phyloP scores from a whole-genome alignment of 2,329 filamentous ascomycete species.

The Alternaria novae-zelandiae region DNA sequence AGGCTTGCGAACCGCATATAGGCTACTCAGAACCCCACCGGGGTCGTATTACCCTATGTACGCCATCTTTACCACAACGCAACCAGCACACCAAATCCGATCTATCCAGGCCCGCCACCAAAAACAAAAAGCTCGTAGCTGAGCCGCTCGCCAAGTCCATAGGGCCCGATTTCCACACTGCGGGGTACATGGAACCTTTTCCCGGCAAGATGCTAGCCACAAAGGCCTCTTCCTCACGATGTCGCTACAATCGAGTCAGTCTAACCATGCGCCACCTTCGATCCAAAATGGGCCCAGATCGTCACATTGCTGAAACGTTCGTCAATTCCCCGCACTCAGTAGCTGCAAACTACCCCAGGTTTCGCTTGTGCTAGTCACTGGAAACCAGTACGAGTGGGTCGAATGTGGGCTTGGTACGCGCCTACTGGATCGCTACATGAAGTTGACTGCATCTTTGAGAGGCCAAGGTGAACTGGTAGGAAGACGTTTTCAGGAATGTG shows the following conservation, averaged over 20 bases:
- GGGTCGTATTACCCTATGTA: neutral
- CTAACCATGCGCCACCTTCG: slow-evolving; percentile 1
- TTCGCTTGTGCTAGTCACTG: slow-evolving; percentile 12
- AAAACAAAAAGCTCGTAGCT: neutral
- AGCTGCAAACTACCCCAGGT: slow-evolving; percentile 28
- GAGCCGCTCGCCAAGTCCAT: slow-evolving; percentile 1
- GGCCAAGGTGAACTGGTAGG: slow-evolving; percentile 10
- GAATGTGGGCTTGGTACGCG: neutral
- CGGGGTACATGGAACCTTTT: slow-evolving; percentile 19
- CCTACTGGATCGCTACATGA: neutral
- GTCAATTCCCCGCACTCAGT: slow-evolving; percentile 34
- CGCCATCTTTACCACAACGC: neutral
- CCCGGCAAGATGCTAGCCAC: slow-evolving; percentile 18
- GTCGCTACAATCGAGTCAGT: slow-evolving; percentile 28
- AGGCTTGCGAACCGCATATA: neutral
- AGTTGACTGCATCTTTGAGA: neutral
- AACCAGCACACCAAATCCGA: neutral
- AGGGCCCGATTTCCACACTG: slow-evolving; percentile 5
- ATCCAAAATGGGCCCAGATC: slow-evolving; percentile 9
- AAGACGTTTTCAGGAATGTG: slow-evolving; percentile 9
- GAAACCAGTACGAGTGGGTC: slow-evolving; percentile 2
- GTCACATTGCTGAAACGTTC: slow-evolving; percentile 1
- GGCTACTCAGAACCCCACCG: neutral
- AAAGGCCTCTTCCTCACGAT: neutral
- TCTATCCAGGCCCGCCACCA: neutral